phyloP scores from a whole-genome alignment of 2,329 filamentous ascomycete species.

The Colletotrichum sp. region DNA sequence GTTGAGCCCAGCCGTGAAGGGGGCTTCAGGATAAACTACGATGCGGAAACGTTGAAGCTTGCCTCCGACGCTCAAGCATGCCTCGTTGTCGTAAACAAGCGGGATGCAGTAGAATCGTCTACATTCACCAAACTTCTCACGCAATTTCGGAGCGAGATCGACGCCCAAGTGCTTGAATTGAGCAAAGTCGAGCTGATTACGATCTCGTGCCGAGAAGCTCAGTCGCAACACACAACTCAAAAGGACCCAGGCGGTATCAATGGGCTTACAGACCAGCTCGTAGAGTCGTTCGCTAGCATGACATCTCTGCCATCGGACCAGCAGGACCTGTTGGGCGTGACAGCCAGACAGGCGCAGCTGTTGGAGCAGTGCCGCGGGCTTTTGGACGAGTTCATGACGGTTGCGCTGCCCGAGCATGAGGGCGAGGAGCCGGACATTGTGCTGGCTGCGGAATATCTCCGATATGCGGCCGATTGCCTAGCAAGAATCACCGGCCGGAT shows the following conservation, averaged over 20 bases:
- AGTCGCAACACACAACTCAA: slow-evolving; percentile 26
- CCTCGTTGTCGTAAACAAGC: slow-evolving; percentile 68
- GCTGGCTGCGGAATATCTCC: slow-evolving; percentile 86
- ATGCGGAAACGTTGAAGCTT: slow-evolving; percentile 60
- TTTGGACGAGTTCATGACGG: slow-evolving; percentile 74
- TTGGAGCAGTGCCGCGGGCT: slow-evolving; percentile 74
- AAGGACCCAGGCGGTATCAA: slow-evolving; percentile 71
- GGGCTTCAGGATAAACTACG: slow-evolving; percentile 52
- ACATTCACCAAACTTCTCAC: slow-evolving; percentile 42
- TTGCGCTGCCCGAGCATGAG: slow-evolving; percentile 47
- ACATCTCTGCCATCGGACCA: slow-evolving; percentile 74
- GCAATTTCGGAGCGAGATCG: slow-evolving; percentile 43
- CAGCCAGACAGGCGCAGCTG: slow-evolving; percentile 85
- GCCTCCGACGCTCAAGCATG: slow-evolving; percentile 53
- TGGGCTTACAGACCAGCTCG: slow-evolving; percentile 69
- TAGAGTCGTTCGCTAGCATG: slow-evolving; percentile 71
- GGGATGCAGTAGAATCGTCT: slow-evolving; percentile 49
- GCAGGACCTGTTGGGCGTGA: slow-evolving; percentile 88
- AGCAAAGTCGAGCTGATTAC: slow-evolving; percentile 48
- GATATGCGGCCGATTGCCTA: slow-evolving; percentile 80
- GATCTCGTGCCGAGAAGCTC: slow-evolving; percentile 75
- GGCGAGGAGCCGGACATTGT: slow-evolving; percentile 77
- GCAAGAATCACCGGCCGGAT: slow-evolving; percentile 87
- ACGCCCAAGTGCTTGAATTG: slow-evolving; percentile 45
- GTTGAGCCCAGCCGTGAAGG: slow-evolving; percentile 57